Evolutionary conservation across 2,329 filamentous ascomycete species (phyloP).

Genomic region (Trichoderma aggressivum): DNA sequence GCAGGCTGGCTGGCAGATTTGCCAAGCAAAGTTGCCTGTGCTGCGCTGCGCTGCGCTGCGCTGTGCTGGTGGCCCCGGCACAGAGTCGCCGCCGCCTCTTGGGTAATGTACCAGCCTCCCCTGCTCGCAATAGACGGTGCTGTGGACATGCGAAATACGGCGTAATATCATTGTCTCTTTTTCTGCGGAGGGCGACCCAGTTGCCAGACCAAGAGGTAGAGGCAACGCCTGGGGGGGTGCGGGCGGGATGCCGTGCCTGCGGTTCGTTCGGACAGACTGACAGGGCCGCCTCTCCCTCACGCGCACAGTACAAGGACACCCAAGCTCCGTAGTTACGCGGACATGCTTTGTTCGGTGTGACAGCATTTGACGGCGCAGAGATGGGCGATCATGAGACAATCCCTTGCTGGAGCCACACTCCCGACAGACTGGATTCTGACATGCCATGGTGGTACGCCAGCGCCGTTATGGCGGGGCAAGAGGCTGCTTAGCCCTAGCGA

Average conservation of each 20-base stretch:
- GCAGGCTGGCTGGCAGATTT: slow-evolving; percentile 2
- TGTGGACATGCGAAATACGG: slow-evolving; percentile 6
- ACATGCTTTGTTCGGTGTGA: slow-evolving; percentile 10
- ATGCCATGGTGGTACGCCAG: slow-evolving; percentile 16
- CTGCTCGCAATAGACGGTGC: not conserved
- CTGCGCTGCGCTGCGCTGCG: not conserved
- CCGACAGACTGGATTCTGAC: slow-evolving; percentile 18
- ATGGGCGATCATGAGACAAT: slow-evolving; percentile 20
- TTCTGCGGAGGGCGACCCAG: not conserved
- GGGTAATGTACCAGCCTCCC: slow-evolving; percentile 8
- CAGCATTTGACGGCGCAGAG: slow-evolving; percentile 16
- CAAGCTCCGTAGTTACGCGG: slow-evolving; percentile 7
- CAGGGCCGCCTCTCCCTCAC: slow-evolving; percentile 1
- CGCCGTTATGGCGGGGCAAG: slow-evolving; percentile 20
- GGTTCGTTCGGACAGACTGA: slow-evolving; percentile 17
- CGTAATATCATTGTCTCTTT: not conserved
- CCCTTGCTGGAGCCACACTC: slow-evolving; percentile 20
- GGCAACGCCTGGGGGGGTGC: not conserved
- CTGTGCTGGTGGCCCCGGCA: not conserved
- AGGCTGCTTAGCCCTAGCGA: slow-evolving; percentile 16
- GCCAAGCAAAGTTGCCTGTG: not conserved
- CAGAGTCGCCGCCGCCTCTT: not conserved
- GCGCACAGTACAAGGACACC: not conserved
- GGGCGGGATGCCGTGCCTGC: slow-evolving; percentile 4
- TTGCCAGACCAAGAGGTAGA: not conserved